These are phyloP conservation scores for Lecanosticta acicola DNA, from an alignment of 2,329 filamentous ascomycete species.

Conservation along the genomic window DNA sequence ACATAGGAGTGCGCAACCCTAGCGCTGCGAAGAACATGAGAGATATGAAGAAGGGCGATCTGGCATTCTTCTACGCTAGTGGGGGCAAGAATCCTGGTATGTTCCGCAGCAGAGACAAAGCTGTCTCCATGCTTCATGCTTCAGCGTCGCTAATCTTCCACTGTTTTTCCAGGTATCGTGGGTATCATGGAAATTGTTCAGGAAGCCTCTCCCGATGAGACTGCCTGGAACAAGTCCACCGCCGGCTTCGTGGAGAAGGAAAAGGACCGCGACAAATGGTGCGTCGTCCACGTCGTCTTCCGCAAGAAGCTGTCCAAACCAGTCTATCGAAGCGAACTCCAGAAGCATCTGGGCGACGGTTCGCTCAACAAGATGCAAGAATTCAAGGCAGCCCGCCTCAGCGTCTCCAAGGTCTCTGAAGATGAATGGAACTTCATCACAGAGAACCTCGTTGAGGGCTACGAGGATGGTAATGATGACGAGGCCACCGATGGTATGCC, in stretches of 20 bases:
- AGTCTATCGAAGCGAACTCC: constrained; percentile 65
- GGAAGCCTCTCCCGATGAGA: constrained; percentile 73
- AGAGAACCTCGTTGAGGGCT: constrained; percentile 28
- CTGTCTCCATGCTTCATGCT: constrained; percentile 39
- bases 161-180: constrained; percentile 47
- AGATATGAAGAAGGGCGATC: constrained; percentile 83
- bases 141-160: constrained; percentile 14
- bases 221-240: constrained; percentile 63
- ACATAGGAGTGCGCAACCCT: constrained; percentile 42
- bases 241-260: constrained; percentile 83
- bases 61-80: constrained; percentile 96
- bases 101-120: neutral
- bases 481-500: neutral
- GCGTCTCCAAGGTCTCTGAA: constrained; percentile 64
- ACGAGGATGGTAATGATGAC: constrained; percentile 17
- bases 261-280: constrained; percentile 71
- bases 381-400: constrained; percentile 74
- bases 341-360: constrained; percentile 51
- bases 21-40: constrained; percentile 81
- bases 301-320: constrained; percentile 70
- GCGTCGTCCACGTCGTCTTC: constrained; percentile 82
- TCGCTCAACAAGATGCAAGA: constrained; percentile 62
- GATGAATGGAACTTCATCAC: constrained; percentile 63
- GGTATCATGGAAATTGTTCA: constrained; percentile 64
- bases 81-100: constrained; percentile 86